phyloP scores from a whole-genome alignment of 495 filamentous ascomycete genomes.

The Aspergillus taichungensis region DNA sequence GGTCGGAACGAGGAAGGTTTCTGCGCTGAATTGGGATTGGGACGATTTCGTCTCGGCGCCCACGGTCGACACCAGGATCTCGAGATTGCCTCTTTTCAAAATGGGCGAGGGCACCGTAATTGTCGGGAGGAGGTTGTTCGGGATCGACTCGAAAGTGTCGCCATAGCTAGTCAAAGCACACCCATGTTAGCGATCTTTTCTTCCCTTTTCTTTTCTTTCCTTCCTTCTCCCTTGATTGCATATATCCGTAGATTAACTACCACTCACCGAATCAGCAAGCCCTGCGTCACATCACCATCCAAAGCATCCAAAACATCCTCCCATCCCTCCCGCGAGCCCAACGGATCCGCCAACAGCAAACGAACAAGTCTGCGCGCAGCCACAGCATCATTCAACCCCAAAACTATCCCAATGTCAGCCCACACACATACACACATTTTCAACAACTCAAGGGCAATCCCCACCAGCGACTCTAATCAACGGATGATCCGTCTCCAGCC shows the following conservation, averaged over 20 bases:
- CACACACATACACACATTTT: neutral
- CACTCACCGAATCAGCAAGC: constrained; percentile 49
- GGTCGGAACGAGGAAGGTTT: constrained; percentile 59
- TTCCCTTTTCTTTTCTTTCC: neutral
- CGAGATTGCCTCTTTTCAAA: constrained; percentile 59
- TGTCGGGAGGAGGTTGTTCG: constrained; percentile 42
- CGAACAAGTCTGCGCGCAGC: constrained; percentile 54
- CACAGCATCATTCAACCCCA: constrained; percentile 40
- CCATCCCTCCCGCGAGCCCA: constrained; percentile 56
- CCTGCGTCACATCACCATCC: constrained; percentile 35
- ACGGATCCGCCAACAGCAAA: constrained; percentile 68
- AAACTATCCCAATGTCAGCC: constrained; percentile 27
- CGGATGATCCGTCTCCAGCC: constrained; percentile 54
- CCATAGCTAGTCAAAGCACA: constrained; percentile 37
- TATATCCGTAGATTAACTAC: neutral
- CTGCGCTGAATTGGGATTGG: constrained; percentile 42
- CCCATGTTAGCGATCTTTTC: neutral
- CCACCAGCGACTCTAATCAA: constrained; percentile 64
- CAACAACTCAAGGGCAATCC: constrained; percentile 14
- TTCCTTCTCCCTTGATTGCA: too few relatives aligned
- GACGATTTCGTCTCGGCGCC: constrained; percentile 29
- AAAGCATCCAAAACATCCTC: constrained; percentile 54
- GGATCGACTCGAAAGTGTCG: constrained; percentile 34
- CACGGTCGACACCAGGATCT: constrained; percentile 64
- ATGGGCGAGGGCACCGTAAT: constrained; percentile 59